phyloP scores from a whole-genome alignment of 148 eudicot species.

The Beta vulgaris region DNA sequence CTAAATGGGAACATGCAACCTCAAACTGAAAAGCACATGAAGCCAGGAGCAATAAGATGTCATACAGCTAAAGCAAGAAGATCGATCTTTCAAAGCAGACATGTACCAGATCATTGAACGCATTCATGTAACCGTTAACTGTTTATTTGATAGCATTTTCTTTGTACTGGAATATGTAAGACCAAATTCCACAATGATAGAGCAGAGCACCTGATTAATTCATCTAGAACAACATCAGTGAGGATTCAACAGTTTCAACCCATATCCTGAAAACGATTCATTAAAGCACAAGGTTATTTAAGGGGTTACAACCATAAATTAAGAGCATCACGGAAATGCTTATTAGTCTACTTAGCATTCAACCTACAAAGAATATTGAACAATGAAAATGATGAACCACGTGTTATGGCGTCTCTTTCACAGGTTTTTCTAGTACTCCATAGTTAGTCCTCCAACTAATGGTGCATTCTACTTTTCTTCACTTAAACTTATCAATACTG shows the following conservation, averaged over 20 bases:
- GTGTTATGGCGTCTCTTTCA: not conserved
- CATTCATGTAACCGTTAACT: constrained; percentile 6
- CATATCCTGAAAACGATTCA: constrained; percentile 22
- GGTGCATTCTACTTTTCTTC: too few relatives aligned
- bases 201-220: constrained; percentile 9
- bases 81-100: not conserved
- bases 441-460: not conserved
- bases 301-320: not conserved
- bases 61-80: constrained; percentile 8
- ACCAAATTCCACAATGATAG: constrained; percentile 1
- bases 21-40: not conserved
- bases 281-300: constrained; percentile 2
- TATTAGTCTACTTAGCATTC: not conserved
- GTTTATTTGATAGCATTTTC: constrained; percentile 6
- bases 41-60: constrained; percentile 11
- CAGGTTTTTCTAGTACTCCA: not conserved
- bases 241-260: constrained; percentile 26
- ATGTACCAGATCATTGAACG: not conserved
- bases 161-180: not conserved
- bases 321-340: not conserved
- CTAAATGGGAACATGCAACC: constrained; percentile 1
- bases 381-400: not conserved
- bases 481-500: too few relatives aligned
- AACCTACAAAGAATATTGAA: not conserved
- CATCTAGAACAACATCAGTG: not conserved